Evolutionary conservation across 805 yeast species (phyloP), one percentile per base, ranked within the genome.

Genomic region (Lipomyces japonicus): DNA sequence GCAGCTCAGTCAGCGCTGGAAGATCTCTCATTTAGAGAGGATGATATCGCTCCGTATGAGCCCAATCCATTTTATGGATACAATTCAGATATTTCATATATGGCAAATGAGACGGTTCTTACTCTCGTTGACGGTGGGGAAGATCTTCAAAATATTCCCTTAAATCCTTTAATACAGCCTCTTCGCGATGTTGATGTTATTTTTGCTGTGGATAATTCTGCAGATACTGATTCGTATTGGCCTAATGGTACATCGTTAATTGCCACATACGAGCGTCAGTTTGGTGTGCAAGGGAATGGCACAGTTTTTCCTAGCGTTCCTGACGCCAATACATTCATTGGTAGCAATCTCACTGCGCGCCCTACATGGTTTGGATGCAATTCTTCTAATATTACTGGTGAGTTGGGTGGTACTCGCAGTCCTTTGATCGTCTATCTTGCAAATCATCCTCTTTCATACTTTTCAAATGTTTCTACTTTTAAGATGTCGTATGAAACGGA

Each of bases 291-390:
- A 57, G 84, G 81, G 16, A 71, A 75, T 55, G 78, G 79, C 43
- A 77, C 85, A 24, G 71, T 82, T 2, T 85, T 84, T 75, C 95
- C 95, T 7, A 78, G 84, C 59, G 90, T 87, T 47, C 95, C 95
- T 10, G 90, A 80, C 64, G 69, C 65, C 24, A 68, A 74, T 39
- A 76, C 89, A 0, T 84, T 86, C 65, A 62, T 78, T 23, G 74
- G 75, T 51, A 60, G 70, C 56, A 84, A 84, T 50, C 71, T 86
- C 55, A 82, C 86, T 14, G 71, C 81, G 7, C 75, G 69, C 53
- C 95, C 95, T 44, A 74, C 84, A 0, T 87, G 88, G 70, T 88
- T 88, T 65, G 96, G 96, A 30, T 87, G 96, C 68, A 76, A 84
- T 63, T 75, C 86, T 3, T 58, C 68, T 1, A 84, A 85, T 62